phyloP scores from a whole-genome alignment of 306 rosid genomes.

The Castanospermum australe region DNA sequence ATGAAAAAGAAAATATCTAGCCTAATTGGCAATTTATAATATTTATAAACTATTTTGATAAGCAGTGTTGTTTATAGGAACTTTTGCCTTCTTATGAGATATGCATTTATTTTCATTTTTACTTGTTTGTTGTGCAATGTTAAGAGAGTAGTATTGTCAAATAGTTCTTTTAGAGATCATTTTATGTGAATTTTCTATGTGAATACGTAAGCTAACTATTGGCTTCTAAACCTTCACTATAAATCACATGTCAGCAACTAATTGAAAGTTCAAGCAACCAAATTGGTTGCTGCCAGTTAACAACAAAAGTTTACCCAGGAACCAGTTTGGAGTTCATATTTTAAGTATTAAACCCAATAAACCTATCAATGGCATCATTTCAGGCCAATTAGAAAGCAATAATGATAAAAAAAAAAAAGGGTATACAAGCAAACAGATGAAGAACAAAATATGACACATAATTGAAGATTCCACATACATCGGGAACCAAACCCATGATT shows the following conservation, averaged over 20 bases:
- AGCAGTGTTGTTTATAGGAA: too few species aligned
- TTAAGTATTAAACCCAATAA: background rate
- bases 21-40: too few species aligned
- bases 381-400: background rate
- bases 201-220: too few species aligned
- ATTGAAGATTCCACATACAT: conserved; percentile 46
- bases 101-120: too few species aligned
- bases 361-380: conserved; percentile 3
- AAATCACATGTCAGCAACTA: background rate
- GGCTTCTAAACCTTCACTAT: too few species aligned
- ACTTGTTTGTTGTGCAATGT: too few species aligned
- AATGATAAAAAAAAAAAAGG: background rate
- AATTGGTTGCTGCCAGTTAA: background rate
- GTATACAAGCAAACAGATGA: background rate
- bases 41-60: too few species aligned
- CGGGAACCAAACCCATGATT: conserved; percentile 80
- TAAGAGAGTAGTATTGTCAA: too few species aligned
- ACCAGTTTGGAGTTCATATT: background rate
- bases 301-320: background rate
- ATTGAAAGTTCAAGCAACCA: conserved; percentile 1
- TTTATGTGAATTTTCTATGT: too few species aligned
- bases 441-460: background rate
- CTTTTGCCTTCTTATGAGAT: too few species aligned
- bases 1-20: too few species aligned
- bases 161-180: too few species aligned